Conservation (phyloP, 2,329 filamentous ascomycete genomes). For the Aspergillus aculeatinus region DNA sequence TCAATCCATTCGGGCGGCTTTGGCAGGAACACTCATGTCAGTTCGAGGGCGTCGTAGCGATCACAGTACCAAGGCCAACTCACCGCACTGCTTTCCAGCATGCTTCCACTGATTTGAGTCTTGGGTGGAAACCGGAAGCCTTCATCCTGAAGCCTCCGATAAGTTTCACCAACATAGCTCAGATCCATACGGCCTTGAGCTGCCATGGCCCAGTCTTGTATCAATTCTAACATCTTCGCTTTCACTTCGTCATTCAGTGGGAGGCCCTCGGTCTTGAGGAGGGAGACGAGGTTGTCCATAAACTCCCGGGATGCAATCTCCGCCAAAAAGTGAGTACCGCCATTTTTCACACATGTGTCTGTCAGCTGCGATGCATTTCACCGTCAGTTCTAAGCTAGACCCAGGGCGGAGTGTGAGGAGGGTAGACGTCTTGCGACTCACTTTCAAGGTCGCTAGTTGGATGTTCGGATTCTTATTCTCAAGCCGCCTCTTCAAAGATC, state of each 20-base stretch:
- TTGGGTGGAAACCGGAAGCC: slow-evolving; percentile 88
- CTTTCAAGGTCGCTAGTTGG: slow-evolving; percentile 90
- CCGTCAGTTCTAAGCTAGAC: slow-evolving; percentile 20
- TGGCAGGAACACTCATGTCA: slow-evolving; percentile 3
- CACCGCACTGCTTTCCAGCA: slow-evolving; percentile 96
- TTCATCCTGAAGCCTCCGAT: slow-evolving; percentile 76
- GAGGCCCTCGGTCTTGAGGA: slow-evolving; percentile 75
- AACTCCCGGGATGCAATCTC: slow-evolving; percentile 97
- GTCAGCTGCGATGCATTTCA: slow-evolving; percentile 63
- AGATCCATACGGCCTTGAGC: slow-evolving; percentile 82
- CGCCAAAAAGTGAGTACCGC: slow-evolving; percentile 87
- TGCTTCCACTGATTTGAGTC: slow-evolving; percentile 84
- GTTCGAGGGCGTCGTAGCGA: not conserved
- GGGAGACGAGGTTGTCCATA: slow-evolving; percentile 92
- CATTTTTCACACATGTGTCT: slow-evolving; percentile 98
- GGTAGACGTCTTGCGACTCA: slow-evolving; percentile 44
- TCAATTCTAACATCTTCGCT: slow-evolving; percentile 84
- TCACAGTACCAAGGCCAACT: slow-evolving; percentile 36
- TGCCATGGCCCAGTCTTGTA: slow-evolving; percentile 89
- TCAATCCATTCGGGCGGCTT: slow-evolving; percentile 96
- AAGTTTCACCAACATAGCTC: slow-evolving; percentile 84
- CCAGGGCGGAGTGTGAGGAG: not conserved
- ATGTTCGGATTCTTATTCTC: slow-evolving; percentile 97
- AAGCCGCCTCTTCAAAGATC: slow-evolving; percentile 87
- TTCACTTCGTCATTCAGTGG: slow-evolving; percentile 83